These are phyloP conservation scores for Lecanosticta acicola DNA, from an alignment of 2,329 filamentous ascomycete species.

Conservation along the genomic window DNA sequence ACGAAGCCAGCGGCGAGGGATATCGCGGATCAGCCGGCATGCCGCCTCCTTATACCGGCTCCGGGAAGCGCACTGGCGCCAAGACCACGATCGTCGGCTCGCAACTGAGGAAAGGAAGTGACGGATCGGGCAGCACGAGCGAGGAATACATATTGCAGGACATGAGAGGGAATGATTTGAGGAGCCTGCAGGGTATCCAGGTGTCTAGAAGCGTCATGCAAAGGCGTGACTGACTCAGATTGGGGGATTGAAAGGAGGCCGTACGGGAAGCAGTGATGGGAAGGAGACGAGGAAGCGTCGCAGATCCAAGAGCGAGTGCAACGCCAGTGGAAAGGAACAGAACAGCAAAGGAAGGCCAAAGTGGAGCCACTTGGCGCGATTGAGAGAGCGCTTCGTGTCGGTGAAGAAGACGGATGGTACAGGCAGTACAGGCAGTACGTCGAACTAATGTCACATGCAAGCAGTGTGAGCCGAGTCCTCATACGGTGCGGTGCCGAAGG, in stretches of 20 bases:
- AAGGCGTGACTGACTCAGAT: slow-evolving; percentile 7
- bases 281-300: not conserved
- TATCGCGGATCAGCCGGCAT: slow-evolving; percentile 5
- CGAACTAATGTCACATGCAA: no score
- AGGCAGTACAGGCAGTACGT: no score
- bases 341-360: no score
- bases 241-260: not conserved
- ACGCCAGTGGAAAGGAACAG: no score
- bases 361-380: no score
- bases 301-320: no score
- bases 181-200: slow-evolving; percentile 20
- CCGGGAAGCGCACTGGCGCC: not conserved
- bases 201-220: slow-evolving; percentile 18
- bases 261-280: not conserved
- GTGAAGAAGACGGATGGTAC: no score
- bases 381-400: no score
- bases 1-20: not conserved
- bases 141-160: slow-evolving; percentile 21
- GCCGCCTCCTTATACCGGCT: slow-evolving; percentile 4
- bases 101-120: slow-evolving; percentile 12
- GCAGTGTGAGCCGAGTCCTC: no score
- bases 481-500: no score
- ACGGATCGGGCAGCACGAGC: slow-evolving; percentile 9
- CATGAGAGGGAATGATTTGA: slow-evolving; percentile 6
- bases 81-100: slow-evolving; percentile 15